Conservation (phyloP, 2,329 filamentous ascomycete genomes). For the Juglanconis sp. region DNA sequence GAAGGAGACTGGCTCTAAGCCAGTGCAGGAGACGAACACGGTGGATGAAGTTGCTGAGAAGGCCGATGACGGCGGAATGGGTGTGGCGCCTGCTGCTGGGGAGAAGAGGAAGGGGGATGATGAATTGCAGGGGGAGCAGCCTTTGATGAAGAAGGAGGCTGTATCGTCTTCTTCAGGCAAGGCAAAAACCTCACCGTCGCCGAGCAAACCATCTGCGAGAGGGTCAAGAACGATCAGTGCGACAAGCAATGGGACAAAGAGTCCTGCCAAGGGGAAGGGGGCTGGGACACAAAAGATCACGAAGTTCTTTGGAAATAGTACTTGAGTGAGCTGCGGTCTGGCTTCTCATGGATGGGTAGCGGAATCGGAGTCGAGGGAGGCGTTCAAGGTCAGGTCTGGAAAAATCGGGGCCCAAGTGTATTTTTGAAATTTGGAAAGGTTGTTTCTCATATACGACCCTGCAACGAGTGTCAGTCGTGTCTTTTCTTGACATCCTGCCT, state of each 20-base stretch:
- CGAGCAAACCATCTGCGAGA: slow-evolving; percentile 19
- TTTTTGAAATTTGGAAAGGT: too few relatives aligned
- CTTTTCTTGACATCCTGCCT: too few relatives aligned
- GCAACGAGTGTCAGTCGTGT: too few relatives aligned
- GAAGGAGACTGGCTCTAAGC: slow-evolving; percentile 23
- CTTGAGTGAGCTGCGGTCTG: slow-evolving; percentile 24
- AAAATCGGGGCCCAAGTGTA: too few relatives aligned
- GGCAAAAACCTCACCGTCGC: slow-evolving; percentile 19
- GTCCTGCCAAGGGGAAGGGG: slow-evolving; percentile 29
- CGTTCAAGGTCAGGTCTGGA: too few relatives aligned
- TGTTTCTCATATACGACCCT: too few relatives aligned
- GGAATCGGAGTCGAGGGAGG: too few relatives aligned
- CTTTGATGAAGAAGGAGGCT: slow-evolving; percentile 24
- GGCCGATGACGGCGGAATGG: slow-evolving; percentile 26
- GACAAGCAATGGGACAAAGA: slow-evolving; percentile 37
- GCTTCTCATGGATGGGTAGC: not conserved
- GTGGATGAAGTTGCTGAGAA: slow-evolving; percentile 15
- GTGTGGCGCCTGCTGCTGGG: slow-evolving; percentile 10
- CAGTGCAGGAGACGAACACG: slow-evolving; percentile 20
- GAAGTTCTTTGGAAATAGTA: slow-evolving; percentile 43
- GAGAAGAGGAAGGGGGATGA: slow-evolving; percentile 21
- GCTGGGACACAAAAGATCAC: slow-evolving; percentile 44
- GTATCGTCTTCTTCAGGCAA: slow-evolving; percentile 18
- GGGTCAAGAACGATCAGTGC: slow-evolving; percentile 36
- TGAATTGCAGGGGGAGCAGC: slow-evolving; percentile 19